These are phyloP conservation scores for Lepiota brunneoincarnata DNA, from an alignment of 768 basidiomycete genomes.

Conservation along the genomic window DNA sequence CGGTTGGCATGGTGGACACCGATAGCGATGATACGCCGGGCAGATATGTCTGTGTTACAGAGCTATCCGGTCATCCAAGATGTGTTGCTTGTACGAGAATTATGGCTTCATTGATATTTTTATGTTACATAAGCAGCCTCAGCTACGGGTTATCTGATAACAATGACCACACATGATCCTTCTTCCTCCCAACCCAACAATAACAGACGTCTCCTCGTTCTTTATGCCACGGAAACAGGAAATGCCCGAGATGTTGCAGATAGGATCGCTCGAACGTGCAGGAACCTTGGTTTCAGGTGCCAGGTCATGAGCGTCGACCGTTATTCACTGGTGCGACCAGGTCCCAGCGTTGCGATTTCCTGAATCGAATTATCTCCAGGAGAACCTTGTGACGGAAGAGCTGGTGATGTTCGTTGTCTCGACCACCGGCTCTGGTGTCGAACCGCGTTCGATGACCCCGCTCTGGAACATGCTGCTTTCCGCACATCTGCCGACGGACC, in stretches of 20 bases:
- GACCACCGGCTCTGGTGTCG: conserved; percentile 80
- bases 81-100: too few relatives aligned
- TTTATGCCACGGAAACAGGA: conserved; percentile 93
- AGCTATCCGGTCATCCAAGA: too few relatives aligned
- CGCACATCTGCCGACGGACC: conserved; percentile 68
- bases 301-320: conserved; percentile 40
- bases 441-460: conserved; percentile 76
- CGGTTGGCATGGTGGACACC: too few relatives aligned
- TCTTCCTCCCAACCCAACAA: not conserved
- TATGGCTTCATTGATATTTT: too few relatives aligned
- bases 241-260: conserved; percentile 82
- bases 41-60: too few relatives aligned
- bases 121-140: too few relatives aligned
- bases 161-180: conserved; percentile 3
- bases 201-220: conserved; percentile 45
- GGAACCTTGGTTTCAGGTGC: conserved; percentile 54
- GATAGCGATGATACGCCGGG: too few relatives aligned
- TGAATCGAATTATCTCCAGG: conserved; percentile 32
- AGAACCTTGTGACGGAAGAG: conserved; percentile 61
- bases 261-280: conserved; percentile 68
- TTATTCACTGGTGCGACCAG: conserved; percentile 35
- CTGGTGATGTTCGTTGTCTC: conserved; percentile 77
- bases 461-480: conserved; percentile 79
- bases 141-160: conserved; percentile 10
- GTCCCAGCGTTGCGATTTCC: not conserved